These are phyloP conservation scores for Saturnispora hagleri DNA, from an alignment of 805 yeast genomes.

Conservation along the genomic window DNA sequence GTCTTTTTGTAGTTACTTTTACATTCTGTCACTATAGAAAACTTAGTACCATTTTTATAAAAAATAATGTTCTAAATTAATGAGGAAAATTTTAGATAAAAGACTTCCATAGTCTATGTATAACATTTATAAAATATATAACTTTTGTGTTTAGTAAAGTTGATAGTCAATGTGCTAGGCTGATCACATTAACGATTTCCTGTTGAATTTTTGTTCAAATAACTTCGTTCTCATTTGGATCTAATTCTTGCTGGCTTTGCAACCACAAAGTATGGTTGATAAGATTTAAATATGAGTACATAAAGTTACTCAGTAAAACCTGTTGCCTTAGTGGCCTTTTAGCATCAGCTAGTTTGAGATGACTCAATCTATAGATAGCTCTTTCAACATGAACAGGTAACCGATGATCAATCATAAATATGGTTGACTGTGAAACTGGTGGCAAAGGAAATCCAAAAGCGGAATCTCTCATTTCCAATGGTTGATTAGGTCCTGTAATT, in stretches of 20 bases:
- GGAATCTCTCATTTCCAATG: conserved; percentile 58
- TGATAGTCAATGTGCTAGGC: background rate
- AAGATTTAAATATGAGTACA: conserved; percentile 92
- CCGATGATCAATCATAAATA: conserved; percentile 74
- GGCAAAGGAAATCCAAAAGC: conserved; percentile 87
- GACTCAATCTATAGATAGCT: conserved; percentile 88
- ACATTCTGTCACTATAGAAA: conserved; percentile 8
- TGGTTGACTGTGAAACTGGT: conserved; percentile 65
- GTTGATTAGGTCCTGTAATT: conserved; percentile 40
- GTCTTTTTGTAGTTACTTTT: conserved; percentile 28
- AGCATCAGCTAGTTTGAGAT: conserved; percentile 88
- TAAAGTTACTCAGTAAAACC: conserved; percentile 86
- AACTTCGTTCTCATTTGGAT: background rate
- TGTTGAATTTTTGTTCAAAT: background rate
- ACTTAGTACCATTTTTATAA: no score
- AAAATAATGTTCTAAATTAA: background rate
- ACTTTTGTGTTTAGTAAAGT: background rate
- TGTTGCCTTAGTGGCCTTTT: conserved; percentile 87
- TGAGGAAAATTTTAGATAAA: background rate
- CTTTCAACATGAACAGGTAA: conserved; percentile 94
- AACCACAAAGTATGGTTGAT: conserved; percentile 84
- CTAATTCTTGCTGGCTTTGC: conserved; percentile 42
- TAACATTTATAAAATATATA: background rate
- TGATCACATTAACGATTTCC: background rate
- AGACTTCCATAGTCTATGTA: background rate